Evolutionary conservation across 768 basidiomycete species (phyloP).

Genomic region (Xanthoconium stramineum): DNA sequence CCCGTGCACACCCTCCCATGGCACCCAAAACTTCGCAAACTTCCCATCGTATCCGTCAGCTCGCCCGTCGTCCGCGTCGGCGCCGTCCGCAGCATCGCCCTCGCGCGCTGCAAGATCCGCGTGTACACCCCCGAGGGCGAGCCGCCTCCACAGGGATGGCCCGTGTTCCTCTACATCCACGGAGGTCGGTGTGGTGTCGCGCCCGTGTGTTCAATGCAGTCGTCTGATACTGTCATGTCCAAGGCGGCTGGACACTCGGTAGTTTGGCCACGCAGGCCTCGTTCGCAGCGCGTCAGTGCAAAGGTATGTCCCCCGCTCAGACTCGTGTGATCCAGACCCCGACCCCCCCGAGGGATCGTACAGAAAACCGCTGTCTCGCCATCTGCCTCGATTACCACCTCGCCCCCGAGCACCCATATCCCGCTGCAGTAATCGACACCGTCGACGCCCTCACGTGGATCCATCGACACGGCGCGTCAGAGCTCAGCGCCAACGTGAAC

Average conservation of each 20-base stretch:
- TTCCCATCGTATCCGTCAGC: constrained; percentile 46
- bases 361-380: constrained; percentile 61
- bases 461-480: constrained; percentile 40
- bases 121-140: constrained; percentile 58
- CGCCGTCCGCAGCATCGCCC: constrained; percentile 44
- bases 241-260: constrained; percentile 76
- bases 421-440: constrained; percentile 68
- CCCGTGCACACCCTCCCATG: constrained; percentile 59
- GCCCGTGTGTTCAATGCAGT: too few relatives aligned
- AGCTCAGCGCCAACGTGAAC: constrained; percentile 47
- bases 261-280: constrained; percentile 56
- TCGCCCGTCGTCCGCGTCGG: constrained; percentile 57
- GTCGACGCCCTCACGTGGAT: constrained; percentile 68
- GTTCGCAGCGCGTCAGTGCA: constrained; percentile 40
- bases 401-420: constrained; percentile 68
- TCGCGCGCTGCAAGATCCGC: constrained; percentile 53
- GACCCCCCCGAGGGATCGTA: not conserved
- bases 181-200: constrained; percentile 46
- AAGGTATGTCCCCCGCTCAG: constrained; percentile 7
- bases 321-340: not conserved
- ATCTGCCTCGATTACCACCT: constrained; percentile 70
- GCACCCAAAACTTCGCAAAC: constrained; percentile 52
- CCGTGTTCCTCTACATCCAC: constrained; percentile 68
- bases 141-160: constrained; percentile 56
- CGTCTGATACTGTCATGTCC: not conserved